Evolutionary conservation across 2,329 filamentous ascomycete species (phyloP).

Genomic region (Plectosphaerella sp.): DNA sequence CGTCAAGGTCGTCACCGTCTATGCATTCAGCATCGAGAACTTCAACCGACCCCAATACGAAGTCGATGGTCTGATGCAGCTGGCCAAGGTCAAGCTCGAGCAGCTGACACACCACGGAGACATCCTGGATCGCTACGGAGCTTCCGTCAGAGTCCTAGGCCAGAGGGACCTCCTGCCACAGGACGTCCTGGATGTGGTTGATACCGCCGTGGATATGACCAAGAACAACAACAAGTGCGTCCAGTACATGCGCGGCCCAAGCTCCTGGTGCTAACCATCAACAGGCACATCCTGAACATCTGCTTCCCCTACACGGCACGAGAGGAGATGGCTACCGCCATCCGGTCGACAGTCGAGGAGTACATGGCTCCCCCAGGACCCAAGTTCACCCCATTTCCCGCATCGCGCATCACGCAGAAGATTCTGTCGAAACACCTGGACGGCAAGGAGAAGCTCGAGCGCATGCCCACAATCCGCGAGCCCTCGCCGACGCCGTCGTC

Average conservation of each 20-base stretch:
- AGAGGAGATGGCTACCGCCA: slow-evolving; percentile 89
- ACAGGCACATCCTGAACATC: slow-evolving; percentile 69
- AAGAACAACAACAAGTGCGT: slow-evolving; percentile 75
- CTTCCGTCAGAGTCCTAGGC: slow-evolving; percentile 78
- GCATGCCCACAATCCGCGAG: slow-evolving; percentile 45
- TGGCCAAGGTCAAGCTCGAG: slow-evolving; percentile 90
- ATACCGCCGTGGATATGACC: slow-evolving; percentile 81
- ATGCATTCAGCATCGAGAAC: slow-evolving; percentile 98
- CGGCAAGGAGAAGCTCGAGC: slow-evolving; percentile 28
- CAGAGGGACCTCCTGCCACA: slow-evolving; percentile 77
- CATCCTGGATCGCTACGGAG: slow-evolving; percentile 87
- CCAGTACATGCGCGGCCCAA: not conserved
- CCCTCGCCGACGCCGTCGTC: slow-evolving; percentile 40
- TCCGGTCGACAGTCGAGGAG: slow-evolving; percentile 81
- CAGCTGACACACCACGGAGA: slow-evolving; percentile 93
- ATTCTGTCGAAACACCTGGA: slow-evolving; percentile 66
- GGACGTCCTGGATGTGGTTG: slow-evolving; percentile 85
- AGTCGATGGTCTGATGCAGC: slow-evolving; percentile 94
- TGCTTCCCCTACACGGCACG: slow-evolving; percentile 97
- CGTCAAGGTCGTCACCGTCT: slow-evolving; percentile 94
- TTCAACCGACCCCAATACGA: slow-evolving; percentile 97
- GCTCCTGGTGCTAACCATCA: slow-evolving; percentile 2
- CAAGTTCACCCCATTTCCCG: slow-evolving; percentile 72
- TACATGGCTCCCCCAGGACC: slow-evolving; percentile 70
- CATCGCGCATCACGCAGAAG: slow-evolving; percentile 80